Conservation (phyloP, 2,329 filamentous ascomycete species). For the Chaetomium olivaceum region DNA sequence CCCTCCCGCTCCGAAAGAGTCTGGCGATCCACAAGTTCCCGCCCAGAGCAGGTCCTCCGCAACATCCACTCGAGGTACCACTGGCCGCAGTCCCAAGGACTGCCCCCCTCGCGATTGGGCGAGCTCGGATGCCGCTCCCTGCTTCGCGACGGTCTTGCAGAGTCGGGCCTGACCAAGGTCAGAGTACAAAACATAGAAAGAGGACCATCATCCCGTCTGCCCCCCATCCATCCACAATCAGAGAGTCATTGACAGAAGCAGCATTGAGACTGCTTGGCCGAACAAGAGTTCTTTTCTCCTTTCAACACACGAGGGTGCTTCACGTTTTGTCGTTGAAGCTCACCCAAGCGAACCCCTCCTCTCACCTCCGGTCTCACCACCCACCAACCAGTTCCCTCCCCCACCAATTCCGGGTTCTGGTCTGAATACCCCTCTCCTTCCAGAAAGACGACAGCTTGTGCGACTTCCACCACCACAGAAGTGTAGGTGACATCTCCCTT, state of each 20-base stretch:
- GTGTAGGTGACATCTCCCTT: constrained; percentile 32
- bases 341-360: constrained; percentile 5
- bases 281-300: constrained; percentile 16
- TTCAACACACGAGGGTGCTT: constrained; percentile 10
- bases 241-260: constrained; percentile 29
- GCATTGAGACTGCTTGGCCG: constrained; percentile 30
- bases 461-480: constrained; percentile 29
- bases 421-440: constrained; percentile 33
- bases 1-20: constrained; percentile 24
- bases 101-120: constrained; percentile 29
- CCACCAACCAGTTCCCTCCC: constrained; percentile 12
- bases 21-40: constrained; percentile 29
- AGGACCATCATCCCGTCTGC: constrained; percentile 29
- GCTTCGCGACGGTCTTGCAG: constrained; percentile 25
- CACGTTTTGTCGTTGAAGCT: constrained; percentile 14
- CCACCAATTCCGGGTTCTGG: constrained; percentile 25
- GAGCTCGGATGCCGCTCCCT: constrained; percentile 28
- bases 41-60: constrained; percentile 26
- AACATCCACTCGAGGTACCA: constrained; percentile 33
- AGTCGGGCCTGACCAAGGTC: constrained; percentile 29
- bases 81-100: constrained; percentile 24
- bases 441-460: constrained; percentile 32
- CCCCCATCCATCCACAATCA: constrained; percentile 27
- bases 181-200: constrained; percentile 32
- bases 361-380: constrained; percentile 12